phyloP scores from a whole-genome alignment of 2,329 filamentous ascomycete genomes.

The Cercospora sesami region DNA sequence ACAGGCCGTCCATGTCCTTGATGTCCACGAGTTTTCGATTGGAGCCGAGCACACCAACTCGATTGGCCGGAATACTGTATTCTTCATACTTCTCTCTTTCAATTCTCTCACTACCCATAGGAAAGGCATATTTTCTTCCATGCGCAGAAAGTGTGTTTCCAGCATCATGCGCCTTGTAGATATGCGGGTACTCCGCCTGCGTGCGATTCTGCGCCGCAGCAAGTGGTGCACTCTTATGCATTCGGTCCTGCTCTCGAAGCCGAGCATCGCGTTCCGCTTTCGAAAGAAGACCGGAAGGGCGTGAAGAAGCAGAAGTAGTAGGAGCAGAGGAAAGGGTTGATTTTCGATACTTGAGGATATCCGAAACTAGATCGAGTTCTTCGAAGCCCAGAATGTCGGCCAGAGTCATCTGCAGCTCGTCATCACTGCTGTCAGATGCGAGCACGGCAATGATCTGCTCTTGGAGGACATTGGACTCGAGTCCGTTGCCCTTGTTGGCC shows the following conservation, averaged over 20 bases:
- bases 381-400: slow-evolving; percentile 91
- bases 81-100: slow-evolving; percentile 83
- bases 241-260: slow-evolving; percentile 71
- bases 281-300: slow-evolving; percentile 62
- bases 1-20: slow-evolving; percentile 81
- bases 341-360: slow-evolving; percentile 75
- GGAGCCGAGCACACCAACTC: slow-evolving; percentile 70
- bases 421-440: slow-evolving; percentile 67
- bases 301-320: slow-evolving; percentile 38
- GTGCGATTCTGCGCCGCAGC: slow-evolving; percentile 68
- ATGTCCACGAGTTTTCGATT: slow-evolving; percentile 78
- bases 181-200: slow-evolving; percentile 83
- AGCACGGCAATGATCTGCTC: slow-evolving; percentile 76
- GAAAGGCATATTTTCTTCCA: slow-evolving; percentile 81
- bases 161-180: slow-evolving; percentile 80
- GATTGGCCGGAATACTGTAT: slow-evolving; percentile 78
- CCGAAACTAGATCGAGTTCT: slow-evolving; percentile 88
- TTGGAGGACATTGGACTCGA: slow-evolving; percentile 69
- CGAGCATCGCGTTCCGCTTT: slow-evolving; percentile 76
- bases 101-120: slow-evolving; percentile 68
- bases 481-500: slow-evolving; percentile 62
- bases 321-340: slow-evolving; percentile 56
- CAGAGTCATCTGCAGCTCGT: slow-evolving; percentile 86
- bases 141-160: slow-evolving; percentile 80
- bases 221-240: slow-evolving; percentile 77